Conservation (phyloP, 768 basidiomycete genomes). For the Amanita molliuscula region DNA sequence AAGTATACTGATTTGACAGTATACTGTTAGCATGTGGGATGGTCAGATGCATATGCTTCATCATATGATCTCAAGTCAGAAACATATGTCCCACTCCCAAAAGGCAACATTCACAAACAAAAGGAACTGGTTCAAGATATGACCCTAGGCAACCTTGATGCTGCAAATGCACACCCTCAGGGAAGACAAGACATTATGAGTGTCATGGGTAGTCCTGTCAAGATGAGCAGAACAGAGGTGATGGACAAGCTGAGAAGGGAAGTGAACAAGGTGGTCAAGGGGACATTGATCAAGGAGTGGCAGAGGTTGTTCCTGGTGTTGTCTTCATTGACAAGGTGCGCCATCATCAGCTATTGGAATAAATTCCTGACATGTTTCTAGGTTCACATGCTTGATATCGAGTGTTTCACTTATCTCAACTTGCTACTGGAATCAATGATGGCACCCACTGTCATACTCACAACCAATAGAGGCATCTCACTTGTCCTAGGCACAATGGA, state of each 20-base stretch:
- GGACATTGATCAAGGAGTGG: slow-evolving; percentile 94
- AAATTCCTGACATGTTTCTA: no score
- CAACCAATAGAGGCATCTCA: slow-evolving; percentile 90
- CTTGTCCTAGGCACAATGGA: slow-evolving; percentile 91
- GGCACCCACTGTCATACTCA: slow-evolving; percentile 95
- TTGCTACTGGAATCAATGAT: slow-evolving; percentile 90
- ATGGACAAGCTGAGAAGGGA: slow-evolving; percentile 93
- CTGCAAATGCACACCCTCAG: no score
- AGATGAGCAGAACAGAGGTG: slow-evolving; percentile 88
- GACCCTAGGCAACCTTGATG: no score
- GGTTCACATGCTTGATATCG: slow-evolving; percentile 99
- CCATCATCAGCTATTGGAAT: no score
- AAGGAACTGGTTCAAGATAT: no score
- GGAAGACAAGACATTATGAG: no score
- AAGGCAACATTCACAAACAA: slow-evolving; percentile 95
- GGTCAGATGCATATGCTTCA: slow-evolving; percentile 95
- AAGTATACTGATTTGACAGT: neutral
- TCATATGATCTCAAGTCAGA: slow-evolving; percentile 98
- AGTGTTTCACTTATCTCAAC: slow-evolving; percentile 98
- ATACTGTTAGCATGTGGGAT: no score
- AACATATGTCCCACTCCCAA: slow-evolving; percentile 95
- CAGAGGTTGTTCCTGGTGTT: no score
- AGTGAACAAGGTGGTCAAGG: slow-evolving; percentile 95
- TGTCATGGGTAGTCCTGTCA: no score
- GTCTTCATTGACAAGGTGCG: no score